These are phyloP conservation scores for Mycena maculata DNA, from an alignment of 768 basidiomycete genomes.

Conservation along the genomic window DNA sequence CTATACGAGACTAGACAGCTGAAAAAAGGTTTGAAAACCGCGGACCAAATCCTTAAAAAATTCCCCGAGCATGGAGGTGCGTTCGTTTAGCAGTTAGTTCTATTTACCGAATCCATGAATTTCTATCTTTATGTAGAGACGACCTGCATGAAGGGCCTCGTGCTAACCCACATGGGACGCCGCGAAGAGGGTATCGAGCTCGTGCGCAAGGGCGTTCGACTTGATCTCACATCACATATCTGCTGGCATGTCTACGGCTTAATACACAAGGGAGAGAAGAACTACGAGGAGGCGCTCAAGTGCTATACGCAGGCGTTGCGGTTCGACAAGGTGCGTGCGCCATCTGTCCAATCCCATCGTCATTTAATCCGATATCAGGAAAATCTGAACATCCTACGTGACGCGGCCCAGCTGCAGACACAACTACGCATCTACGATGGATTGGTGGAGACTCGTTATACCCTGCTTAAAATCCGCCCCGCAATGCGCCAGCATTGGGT, in stretches of 20 bases:
- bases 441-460: constrained; percentile 85
- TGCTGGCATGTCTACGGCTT: constrained; percentile 99
- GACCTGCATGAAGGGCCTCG: constrained; percentile 94
- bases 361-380: constrained; percentile 63
- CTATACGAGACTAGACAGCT: constrained; percentile 91
- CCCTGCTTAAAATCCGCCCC: constrained; percentile 83
- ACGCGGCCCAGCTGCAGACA: constrained; percentile 88
- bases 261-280: constrained; percentile 92
- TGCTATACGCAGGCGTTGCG: constrained; percentile 91
- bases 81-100: too few relatives aligned
- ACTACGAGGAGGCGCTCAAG: constrained; percentile 93
- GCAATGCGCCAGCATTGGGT: constrained; percentile 91
- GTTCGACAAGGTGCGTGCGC: constrained; percentile 81
- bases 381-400: constrained; percentile 92
- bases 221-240: constrained; percentile 91
- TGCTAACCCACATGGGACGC: constrained; percentile 82
- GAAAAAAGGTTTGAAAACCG: constrained; percentile 89
- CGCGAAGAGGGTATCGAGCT: constrained; percentile 86
- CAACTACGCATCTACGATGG: constrained; percentile 85
- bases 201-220: constrained; percentile 84
- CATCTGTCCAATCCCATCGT: constrained; percentile 1
- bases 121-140: constrained; percentile 76
- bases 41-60: constrained; percentile 95
- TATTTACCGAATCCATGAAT: too few relatives aligned
- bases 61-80: constrained; percentile 95